Base-by-base conservation (phyloP, 1,284 basidiomycete species). In the Apiotrichum gamsii region DNA sequence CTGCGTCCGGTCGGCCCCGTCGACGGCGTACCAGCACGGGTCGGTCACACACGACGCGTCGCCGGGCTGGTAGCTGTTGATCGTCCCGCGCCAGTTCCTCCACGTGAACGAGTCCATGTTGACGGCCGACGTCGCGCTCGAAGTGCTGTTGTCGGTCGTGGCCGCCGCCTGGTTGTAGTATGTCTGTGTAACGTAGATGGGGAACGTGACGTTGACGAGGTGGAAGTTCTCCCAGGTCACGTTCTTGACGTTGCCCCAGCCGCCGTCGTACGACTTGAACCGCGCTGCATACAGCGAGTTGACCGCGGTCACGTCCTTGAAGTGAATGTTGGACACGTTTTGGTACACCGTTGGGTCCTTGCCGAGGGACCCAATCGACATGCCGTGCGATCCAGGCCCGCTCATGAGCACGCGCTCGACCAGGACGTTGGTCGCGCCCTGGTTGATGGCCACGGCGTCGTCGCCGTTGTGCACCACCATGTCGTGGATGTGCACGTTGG, bases 341-440 rank as follows among this genome's bases (percentile, higher is more conserved):
- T 55, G 48, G 43, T 46, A 59, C 18, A 51, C 52, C 3, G 69
- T 69, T 18, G 76, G 74, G 41, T 70, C 63, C 13, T 70, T 62
- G n/a, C 77, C 77, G 15, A 78, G 61, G 24, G 74, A 76, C n/a
- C 77, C 76, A 40, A 78, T 75, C n/a, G 73, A 75, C 39, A 76
- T 67, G 1, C 76, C 76, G 59, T 78, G 76, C 6, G 72, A 76
- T 1, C 74, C 75, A 52, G 76, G 77, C 8, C 76, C 76, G 39
- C 74, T 75, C 55, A 67, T 48, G 39, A 56, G 75, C 2, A 73
- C 75, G 52, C 77, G 76, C 53, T 72, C 64, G 15, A 73, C 75
- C 15, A 73, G 64, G 36, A 77, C 73, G 56, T 77, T 72, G 25
- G 63, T 58, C 1, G 75, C 76, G 11, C 76, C 76, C 45, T 74